phyloP scores from a whole-genome alignment of 164 flowering plant species.

The Taxillus chinensis region DNA sequence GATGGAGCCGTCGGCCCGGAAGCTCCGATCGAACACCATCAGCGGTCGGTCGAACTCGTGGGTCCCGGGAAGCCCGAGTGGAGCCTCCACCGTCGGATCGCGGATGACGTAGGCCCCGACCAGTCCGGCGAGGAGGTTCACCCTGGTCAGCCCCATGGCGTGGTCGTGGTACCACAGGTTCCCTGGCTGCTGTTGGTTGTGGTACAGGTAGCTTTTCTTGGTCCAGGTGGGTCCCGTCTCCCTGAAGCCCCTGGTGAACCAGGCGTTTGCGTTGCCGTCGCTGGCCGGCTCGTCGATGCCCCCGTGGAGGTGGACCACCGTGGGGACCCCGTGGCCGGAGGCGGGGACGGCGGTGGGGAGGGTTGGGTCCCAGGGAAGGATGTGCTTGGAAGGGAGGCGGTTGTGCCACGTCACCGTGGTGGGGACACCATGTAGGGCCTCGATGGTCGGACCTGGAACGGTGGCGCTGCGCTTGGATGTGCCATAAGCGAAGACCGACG shows the following conservation, averaged over 20 bases:
- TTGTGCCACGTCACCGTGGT: conserved; percentile 39
- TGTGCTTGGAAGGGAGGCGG: conserved; percentile 42
- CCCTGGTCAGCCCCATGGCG: conserved; percentile 53
- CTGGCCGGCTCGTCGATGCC: conserved; percentile 38
- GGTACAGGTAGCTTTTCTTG: conserved; percentile 28
- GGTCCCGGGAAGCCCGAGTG: conserved; percentile 28
- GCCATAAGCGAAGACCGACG: conserved; percentile 49
- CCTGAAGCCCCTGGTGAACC: conserved; percentile 42
- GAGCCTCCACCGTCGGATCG: conserved; percentile 24
- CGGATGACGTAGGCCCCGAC: conserved; percentile 42
- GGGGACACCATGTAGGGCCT: conserved; percentile 31
- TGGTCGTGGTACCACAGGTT: conserved; percentile 64
- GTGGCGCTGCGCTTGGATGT: conserved; percentile 28
- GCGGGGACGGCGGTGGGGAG: conserved; percentile 36
- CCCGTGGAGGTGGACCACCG: conserved; percentile 55
- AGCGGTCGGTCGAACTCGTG: conserved; percentile 34
- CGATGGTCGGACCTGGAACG: conserved; percentile 56
- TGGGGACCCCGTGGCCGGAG: conserved; percentile 30
- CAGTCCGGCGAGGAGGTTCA: conserved; percentile 48
- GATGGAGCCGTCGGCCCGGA: conserved; percentile 35
- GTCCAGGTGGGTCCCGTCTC: conserved; percentile 41
- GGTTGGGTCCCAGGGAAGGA: conserved; percentile 54
- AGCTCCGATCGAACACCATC: conserved; percentile 39
- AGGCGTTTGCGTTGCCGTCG: conserved; percentile 35
- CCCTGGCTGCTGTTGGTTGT: conserved; percentile 40